Evolutionary conservation across 768 basidiomycete genomes (phyloP), one percentile per base, ranked within the genome.

Genomic region (Neoboletus brunneissimus): DNA sequence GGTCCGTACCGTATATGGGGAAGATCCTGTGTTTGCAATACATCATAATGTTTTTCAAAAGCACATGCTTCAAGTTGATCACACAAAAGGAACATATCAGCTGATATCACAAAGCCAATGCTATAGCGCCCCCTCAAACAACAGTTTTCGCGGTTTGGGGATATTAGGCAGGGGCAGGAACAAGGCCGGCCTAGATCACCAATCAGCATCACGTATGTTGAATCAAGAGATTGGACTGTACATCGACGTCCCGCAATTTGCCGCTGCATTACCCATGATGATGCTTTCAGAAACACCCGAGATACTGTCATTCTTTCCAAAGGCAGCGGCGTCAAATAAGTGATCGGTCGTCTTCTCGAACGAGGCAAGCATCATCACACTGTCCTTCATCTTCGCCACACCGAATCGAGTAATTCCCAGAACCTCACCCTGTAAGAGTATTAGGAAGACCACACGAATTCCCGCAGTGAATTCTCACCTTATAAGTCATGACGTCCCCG

Each of bases 301-400:
- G 52, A 99, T 97, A 54, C 82, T 84, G 67, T 99, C 97, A 48
- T 86, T 93, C 74, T 98, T 98, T 12, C 94, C 93, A 71, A 89
- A 95, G 3, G 97, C 91, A 11, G 97, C 89, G 3, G 97, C 97
- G 67, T 99, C 94, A 74, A 99, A 99, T 57, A 99, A 76, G 72
- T 99, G 97, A 76, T 99, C 97, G 15, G 97, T 99, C 16, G 97
- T 98, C 78, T 98, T 98, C 75, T 99, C 97, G 73, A 99, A 99
- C 25, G 94, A 97, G 11, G 97, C 97, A 65, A 98, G 78, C 97
- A 98, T 99, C 65, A 99, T 83, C 1, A 98, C 95, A 66, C 92
- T 94, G 73, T 99, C 97, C 73, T 98, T 98, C 94, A 98, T 98
- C 77, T 98, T 98, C 9, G 95, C 92, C 25, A 99, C 96, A 68